Percentiles rank a stretch among this genome's conserved stretches.
Evolutionary conservation across 2,329 filamentous ascomycete species (phyloP).

Genomic region (Hyphodiscus sp.): DNA sequence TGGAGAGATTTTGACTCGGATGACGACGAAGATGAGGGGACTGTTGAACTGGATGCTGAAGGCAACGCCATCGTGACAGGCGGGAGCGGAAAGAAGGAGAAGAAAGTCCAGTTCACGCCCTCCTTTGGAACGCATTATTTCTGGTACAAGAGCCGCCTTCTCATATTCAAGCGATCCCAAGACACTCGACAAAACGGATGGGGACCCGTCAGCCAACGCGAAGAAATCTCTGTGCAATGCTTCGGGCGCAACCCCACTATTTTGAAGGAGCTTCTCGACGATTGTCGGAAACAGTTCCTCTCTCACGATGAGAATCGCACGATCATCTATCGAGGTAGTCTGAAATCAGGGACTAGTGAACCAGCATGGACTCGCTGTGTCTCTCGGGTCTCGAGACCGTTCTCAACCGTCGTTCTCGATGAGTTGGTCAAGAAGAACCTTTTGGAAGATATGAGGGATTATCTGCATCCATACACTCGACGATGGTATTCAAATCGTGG

Average conservation of each 20-base stretch:
- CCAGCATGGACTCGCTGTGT: constrained; percentile 55
- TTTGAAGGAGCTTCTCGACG: constrained; percentile 55
- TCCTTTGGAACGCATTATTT: constrained; percentile 63
- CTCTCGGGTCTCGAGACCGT: constrained; percentile 52
- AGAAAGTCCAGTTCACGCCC: constrained; percentile 54
- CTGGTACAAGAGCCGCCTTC: constrained; percentile 53
- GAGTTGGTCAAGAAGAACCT: constrained; percentile 53
- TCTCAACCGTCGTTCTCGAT: constrained; percentile 60
- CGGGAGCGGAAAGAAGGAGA: constrained; percentile 33
- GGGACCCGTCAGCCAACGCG: constrained; percentile 43
- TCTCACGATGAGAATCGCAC: constrained; percentile 56
- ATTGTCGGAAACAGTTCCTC: constrained; percentile 49
- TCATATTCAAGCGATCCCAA: constrained; percentile 50
- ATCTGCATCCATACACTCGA: constrained; percentile 54
- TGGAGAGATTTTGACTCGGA: constrained; percentile 38
- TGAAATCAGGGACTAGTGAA: constrained; percentile 35
- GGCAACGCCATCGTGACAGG: constrained; percentile 17
- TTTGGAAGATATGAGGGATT: constrained; percentile 55
- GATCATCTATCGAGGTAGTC: constrained; percentile 55
- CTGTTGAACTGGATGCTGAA: constrained; percentile 22
- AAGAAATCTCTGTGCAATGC: constrained; percentile 54
- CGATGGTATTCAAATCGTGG: constrained; percentile 81
- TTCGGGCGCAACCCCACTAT: constrained; percentile 54
- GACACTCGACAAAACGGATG: constrained; percentile 38
- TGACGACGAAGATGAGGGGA: constrained; percentile 39